Percentiles rank a stretch among this genome's conserved stretches.
These are phyloP conservation scores for Blastosporella zonata DNA, from an alignment of 1,284 basidiomycete genomes.

Conservation along the genomic window DNA sequence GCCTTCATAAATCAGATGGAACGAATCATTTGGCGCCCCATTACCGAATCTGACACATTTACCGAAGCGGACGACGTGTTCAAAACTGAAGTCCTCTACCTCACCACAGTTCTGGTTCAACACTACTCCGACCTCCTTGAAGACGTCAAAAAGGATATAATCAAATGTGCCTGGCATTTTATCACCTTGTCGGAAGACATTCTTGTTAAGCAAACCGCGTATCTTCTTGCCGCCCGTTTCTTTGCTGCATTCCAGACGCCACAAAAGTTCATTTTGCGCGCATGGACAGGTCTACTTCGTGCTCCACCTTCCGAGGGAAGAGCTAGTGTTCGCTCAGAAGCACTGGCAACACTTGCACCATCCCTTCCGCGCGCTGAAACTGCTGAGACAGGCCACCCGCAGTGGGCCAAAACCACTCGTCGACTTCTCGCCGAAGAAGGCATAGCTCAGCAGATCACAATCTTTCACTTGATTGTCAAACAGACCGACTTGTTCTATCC, in stretches of 20 bases:
- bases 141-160: conserved; percentile 89
- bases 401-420: conserved; percentile 91
- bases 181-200: conserved; percentile 82
- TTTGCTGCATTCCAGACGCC: conserved; percentile 91
- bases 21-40: conserved; percentile 77
- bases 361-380: conserved; percentile 67
- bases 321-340: conserved; percentile 76
- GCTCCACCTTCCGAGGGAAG: conserved; percentile 82
- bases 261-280: conserved; percentile 90
- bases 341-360: conserved; percentile 88
- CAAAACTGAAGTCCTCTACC: conserved; percentile 87
- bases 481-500: conserved; percentile 93
- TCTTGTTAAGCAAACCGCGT: conserved; percentile 93
- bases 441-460: conserved; percentile 81
- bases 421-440: conserved; percentile 90
- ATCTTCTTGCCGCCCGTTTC: conserved; percentile 92
- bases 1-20: conserved; percentile 73
- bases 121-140: conserved; percentile 77
- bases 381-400: conserved; percentile 62
- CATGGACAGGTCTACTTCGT: conserved; percentile 92
- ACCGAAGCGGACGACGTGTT: conserved; percentile 74
- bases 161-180: conserved; percentile 93
- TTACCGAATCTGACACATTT: conserved; percentile 60
- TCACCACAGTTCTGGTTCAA: conserved; percentile 90
- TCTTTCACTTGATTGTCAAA: conserved; percentile 91